Conservation (phyloP, 177 flowering plant genomes). For the Vitis hybrid region DNA sequence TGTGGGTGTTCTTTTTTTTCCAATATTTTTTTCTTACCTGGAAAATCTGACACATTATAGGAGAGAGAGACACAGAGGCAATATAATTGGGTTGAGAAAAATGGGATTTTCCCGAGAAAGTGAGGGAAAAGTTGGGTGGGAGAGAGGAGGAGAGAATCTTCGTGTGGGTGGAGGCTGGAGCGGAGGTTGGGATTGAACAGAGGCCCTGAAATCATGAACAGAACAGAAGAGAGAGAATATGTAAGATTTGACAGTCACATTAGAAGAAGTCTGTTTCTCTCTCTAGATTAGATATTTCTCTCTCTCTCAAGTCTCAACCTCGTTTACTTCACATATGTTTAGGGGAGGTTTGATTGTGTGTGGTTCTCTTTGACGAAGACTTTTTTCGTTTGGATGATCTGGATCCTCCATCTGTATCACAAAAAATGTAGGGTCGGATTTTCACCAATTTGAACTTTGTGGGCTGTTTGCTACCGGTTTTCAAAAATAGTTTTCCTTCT, state of each 20-base stretch:
- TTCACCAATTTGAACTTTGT: too few relatives aligned
- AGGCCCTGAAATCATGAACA: constrained; percentile 22
- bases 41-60: constrained; percentile 1
- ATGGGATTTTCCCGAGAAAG: not conserved
- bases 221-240: constrained; percentile 7
- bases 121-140: too few relatives aligned
- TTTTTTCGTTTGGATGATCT: too few relatives aligned
- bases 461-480: too few relatives aligned
- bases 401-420: too few relatives aligned
- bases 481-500: too few relatives aligned
- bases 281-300: not conserved
- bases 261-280: not conserved
- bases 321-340: not conserved
- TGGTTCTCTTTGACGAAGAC: too few relatives aligned
- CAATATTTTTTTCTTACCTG: constrained; percentile 1
- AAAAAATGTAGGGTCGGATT: too few relatives aligned
- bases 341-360: too few relatives aligned
- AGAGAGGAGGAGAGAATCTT: not conserved
- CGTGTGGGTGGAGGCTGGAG: not conserved
- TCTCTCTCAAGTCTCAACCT: not conserved
- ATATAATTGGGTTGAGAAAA: not conserved
- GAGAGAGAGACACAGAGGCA: not conserved
- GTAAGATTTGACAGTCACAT: constrained; percentile 15
- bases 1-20: not conserved
- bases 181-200: not conserved